These are phyloP conservation scores for Hapsidospora chrysogenum DNA, from an alignment of 495 filamentous ascomycete genomes.

Conservation along the genomic window DNA sequence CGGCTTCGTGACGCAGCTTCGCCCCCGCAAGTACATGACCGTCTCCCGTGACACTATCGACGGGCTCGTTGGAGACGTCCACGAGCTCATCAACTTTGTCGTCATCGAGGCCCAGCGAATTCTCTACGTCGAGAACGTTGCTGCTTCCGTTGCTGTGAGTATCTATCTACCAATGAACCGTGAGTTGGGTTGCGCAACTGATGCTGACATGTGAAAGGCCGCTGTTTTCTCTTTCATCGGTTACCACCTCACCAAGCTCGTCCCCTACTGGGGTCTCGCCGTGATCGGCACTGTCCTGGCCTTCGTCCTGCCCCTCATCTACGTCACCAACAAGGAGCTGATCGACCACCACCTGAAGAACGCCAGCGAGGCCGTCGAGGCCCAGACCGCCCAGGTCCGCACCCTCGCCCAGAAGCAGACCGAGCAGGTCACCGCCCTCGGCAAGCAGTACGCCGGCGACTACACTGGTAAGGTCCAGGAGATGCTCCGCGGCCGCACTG, in stretches of 20 bases:
- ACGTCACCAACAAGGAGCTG: conserved; percentile 81
- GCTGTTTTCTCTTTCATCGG: conserved; percentile 67
- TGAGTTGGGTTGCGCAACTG: conserved; percentile 5
- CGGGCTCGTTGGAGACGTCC: conserved; percentile 60
- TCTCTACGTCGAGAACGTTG: conserved; percentile 84
- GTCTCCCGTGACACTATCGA: conserved; percentile 75
- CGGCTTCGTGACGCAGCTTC: conserved; percentile 71
- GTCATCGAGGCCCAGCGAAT: conserved; percentile 92
- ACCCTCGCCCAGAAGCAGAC: conserved; percentile 71
- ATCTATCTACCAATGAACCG: conserved; percentile 3
- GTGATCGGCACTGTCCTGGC: conserved; percentile 56
- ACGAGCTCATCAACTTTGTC: conserved; percentile 94
- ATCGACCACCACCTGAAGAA: conserved; percentile 75
- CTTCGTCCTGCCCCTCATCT: conserved; percentile 81
- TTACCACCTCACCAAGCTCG: conserved; percentile 85
- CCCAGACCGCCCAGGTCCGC: conserved; percentile 68
- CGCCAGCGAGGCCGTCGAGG: conserved; percentile 50
- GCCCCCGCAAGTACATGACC: conserved; percentile 84
- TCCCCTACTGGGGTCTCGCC: conserved; percentile 84
- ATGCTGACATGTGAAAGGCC: conserved; percentile 30
- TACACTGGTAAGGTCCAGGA: conserved; percentile 75
- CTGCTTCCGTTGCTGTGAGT: conserved; percentile 65
- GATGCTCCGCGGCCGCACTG: conserved; percentile 35
- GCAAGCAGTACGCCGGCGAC: conserved; percentile 69
- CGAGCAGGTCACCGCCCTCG: conserved; percentile 51